Evolutionary conservation across 371 early-diverging fungal genomes (phyloP).

Genomic region (Encephalitozoon hellem): DNA sequence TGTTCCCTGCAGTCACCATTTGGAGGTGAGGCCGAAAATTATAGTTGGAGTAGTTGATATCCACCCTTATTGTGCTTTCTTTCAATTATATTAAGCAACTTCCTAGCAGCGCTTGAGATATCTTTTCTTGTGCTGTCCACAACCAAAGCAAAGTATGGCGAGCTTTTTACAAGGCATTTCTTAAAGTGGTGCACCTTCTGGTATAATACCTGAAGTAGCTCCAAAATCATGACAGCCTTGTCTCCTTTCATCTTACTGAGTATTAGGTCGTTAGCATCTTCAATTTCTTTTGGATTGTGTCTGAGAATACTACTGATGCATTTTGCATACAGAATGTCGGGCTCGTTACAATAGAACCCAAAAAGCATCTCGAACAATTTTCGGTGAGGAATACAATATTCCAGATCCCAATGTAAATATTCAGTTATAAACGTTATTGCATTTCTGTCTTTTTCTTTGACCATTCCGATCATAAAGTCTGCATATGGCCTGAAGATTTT

Average conservation of each 20-base stretch:
- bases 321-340: background rate
- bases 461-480: background rate
- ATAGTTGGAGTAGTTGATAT: background rate
- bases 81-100: background rate
- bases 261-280: background rate
- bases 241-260: background rate
- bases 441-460: background rate
- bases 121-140: slow-evolving; percentile 15
- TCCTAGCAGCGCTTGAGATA: slow-evolving; percentile 8
- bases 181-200: slow-evolving; percentile 11
- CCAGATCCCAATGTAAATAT: background rate
- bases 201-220: background rate
- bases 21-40: background rate
- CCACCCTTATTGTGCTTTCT: background rate
- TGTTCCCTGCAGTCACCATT: no score
- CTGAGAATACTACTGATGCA: background rate
- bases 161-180: background rate
- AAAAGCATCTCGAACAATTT: background rate
- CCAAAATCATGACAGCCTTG: background rate
- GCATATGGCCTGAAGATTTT: slow-evolving; percentile 4
- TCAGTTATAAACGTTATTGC: background rate
- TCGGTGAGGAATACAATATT: background rate
- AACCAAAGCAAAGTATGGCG: slow-evolving; percentile 9
- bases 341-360: background rate
- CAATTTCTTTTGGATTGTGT: background rate